Conservation (phyloP, 2,329 filamentous ascomycete genomes). For the Botryotinia globosa region DNA sequence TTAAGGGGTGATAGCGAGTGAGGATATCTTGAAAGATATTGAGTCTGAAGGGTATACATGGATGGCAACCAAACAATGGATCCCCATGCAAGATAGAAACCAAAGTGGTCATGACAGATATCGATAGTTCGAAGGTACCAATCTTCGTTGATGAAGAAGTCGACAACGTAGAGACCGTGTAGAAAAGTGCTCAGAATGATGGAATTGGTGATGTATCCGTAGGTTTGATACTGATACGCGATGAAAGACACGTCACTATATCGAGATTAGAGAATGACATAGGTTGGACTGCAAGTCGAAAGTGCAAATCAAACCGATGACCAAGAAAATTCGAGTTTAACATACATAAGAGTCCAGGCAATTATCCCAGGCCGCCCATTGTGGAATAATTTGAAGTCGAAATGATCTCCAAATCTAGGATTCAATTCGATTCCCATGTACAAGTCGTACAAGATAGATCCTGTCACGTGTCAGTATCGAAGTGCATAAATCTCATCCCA, state of each 20-base stretch:
- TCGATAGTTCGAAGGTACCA: conserved; percentile 48
- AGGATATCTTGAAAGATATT: conserved; percentile 47
- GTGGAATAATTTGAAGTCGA: conserved; percentile 49
- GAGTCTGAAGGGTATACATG: conserved; percentile 48
- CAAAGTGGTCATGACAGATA: conserved; percentile 45
- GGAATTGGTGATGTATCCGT: conserved; percentile 43
- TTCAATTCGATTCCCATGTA: conserved; percentile 49
- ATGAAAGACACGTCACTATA: conserved; percentile 42
- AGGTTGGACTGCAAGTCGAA: neutral
- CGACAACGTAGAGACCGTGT: conserved; percentile 46
- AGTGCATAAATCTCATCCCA: neutral
- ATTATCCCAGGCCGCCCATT: conserved; percentile 49
- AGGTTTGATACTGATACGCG: conserved; percentile 44
- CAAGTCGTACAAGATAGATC: conserved; percentile 44
- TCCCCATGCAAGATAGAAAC: conserved; percentile 45
- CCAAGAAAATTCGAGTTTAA: neutral
- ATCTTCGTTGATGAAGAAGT: conserved; percentile 50
- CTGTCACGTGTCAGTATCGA: conserved; percentile 29
- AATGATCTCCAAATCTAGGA: conserved; percentile 43
- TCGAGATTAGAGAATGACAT: conserved; percentile 2
- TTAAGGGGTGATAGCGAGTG: conserved; percentile 33
- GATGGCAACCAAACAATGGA: conserved; percentile 46
- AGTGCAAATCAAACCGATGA: conserved; percentile 8
- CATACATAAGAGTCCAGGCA: conserved; percentile 47
- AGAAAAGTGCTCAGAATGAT: conserved; percentile 46